Evolutionary conservation across 805 yeast genomes (phyloP).

Genomic region (Candida verbasci): DNA sequence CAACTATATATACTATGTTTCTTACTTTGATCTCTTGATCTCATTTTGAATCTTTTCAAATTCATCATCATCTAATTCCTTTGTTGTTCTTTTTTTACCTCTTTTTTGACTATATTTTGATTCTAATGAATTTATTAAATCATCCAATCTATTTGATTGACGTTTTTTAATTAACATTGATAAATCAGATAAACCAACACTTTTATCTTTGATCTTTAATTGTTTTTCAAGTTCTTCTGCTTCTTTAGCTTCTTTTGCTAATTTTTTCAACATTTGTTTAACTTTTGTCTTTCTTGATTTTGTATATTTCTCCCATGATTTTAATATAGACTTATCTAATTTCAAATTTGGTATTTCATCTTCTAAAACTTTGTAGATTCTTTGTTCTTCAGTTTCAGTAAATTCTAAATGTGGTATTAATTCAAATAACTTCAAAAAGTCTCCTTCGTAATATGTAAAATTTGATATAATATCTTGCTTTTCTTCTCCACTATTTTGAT

Average conservation of each 20-base stretch:
- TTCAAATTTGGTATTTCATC: slow-evolving; percentile 27
- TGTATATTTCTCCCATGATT: slow-evolving; percentile 49
- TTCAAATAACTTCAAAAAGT: slow-evolving; percentile 66
- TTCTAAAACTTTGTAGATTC: slow-evolving; percentile 53
- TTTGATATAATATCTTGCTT: slow-evolving; percentile 55
- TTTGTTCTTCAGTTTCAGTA: slow-evolving; percentile 51
- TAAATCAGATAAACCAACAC: slow-evolving; percentile 37
- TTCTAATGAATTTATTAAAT: slow-evolving; percentile 44
- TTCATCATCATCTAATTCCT: slow-evolving; percentile 47
- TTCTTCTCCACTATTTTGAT: slow-evolving; percentile 62
- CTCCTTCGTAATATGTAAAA: slow-evolving; percentile 60
- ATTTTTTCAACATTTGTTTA: slow-evolving; percentile 43
- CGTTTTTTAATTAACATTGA: slow-evolving; percentile 47
- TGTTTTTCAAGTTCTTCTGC: slow-evolving; percentile 47
- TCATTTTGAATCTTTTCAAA: slow-evolving; percentile 43
- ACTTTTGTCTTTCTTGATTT: slow-evolving; percentile 46
- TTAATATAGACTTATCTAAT: slow-evolving; percentile 25
- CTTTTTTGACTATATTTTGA: slow-evolving; percentile 43
- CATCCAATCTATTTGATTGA: slow-evolving; percentile 40
- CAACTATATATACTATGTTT: too few species aligned
- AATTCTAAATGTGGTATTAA: slow-evolving; percentile 73
- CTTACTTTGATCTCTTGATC: slow-evolving; percentile 28
- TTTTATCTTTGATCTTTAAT: slow-evolving; percentile 19
- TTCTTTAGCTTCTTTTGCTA: slow-evolving; percentile 63
- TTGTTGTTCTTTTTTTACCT: slow-evolving; percentile 29